These are phyloP conservation scores for Byssothecium circinans DNA, from an alignment of 2,329 filamentous ascomycete genomes.

Conservation along the genomic window DNA sequence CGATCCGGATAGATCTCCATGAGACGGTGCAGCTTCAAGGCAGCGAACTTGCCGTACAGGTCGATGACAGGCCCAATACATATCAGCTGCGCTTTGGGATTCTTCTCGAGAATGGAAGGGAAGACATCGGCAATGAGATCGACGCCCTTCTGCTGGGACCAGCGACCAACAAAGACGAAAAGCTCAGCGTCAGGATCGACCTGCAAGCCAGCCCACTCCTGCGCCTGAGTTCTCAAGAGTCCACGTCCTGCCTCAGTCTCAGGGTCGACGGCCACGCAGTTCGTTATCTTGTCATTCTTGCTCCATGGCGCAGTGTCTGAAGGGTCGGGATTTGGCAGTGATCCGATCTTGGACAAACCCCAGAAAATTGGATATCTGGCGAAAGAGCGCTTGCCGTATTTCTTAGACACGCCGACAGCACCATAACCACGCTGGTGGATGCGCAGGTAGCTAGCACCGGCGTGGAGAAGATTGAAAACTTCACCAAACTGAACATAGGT, in stretches of 20 bases:
- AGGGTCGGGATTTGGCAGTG: slow-evolving; percentile 66
- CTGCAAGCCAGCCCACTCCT: slow-evolving; percentile 67
- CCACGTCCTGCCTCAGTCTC: slow-evolving; percentile 57
- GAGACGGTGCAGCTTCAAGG: slow-evolving; percentile 64
- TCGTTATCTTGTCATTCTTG: slow-evolving; percentile 54
- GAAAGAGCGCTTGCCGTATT: slow-evolving; percentile 68
- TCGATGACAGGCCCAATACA: slow-evolving; percentile 68
- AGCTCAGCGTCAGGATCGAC: slow-evolving; percentile 63
- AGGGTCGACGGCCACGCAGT: slow-evolving; percentile 56
- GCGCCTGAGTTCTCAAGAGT: slow-evolving; percentile 61
- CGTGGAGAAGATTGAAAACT: slow-evolving; percentile 69
- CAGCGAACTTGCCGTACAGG: slow-evolving; percentile 68
- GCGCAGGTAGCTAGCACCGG: slow-evolving; percentile 66
- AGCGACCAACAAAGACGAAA: slow-evolving; percentile 69
- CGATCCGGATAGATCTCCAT: slow-evolving; percentile 67
- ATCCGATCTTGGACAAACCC: slow-evolving; percentile 63
- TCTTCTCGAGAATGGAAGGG: slow-evolving; percentile 62
- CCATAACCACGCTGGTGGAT: slow-evolving; percentile 69
- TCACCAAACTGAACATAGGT: slow-evolving; percentile 69
- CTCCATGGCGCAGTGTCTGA: slow-evolving; percentile 65
- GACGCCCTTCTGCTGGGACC: slow-evolving; percentile 70
- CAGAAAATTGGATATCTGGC: slow-evolving; percentile 71
- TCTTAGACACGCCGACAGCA: slow-evolving; percentile 68
- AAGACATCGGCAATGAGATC: slow-evolving; percentile 70
- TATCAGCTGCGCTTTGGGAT: slow-evolving; percentile 63